Evolutionary conservation across 495 filamentous ascomycete genomes (phyloP).

Genomic region (Parathielavia hyrcaniae): DNA sequence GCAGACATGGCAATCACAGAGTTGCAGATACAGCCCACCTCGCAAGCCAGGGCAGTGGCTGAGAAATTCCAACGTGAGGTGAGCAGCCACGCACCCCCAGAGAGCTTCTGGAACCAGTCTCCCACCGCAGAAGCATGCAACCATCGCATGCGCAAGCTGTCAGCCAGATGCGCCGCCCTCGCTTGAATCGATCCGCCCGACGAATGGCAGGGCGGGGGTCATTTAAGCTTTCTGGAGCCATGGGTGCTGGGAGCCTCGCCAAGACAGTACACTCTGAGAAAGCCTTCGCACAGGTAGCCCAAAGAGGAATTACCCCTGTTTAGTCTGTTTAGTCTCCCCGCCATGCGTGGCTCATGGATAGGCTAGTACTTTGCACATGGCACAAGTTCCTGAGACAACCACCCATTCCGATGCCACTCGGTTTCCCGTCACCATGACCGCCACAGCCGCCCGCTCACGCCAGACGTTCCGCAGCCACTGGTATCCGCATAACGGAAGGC

Average conservation of each 20-base stretch:
- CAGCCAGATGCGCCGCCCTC: not conserved
- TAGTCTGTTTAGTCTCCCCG: not conserved
- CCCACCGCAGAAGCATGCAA: not conserved
- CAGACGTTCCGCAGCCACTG: constrained; percentile 1
- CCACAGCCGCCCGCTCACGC: not conserved
- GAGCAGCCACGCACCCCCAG: not conserved
- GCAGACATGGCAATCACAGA: too few species aligned
- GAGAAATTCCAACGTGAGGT: not conserved
- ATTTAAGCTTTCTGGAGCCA: constrained; percentile 23
- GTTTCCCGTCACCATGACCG: constrained; percentile 1
- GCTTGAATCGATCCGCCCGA: constrained; percentile 3
- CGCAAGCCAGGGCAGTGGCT: not conserved
- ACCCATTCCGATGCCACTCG: not conserved
- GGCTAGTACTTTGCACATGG: constrained; percentile 6
- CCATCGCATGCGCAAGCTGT: not conserved
- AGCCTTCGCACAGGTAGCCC: constrained; percentile 32
- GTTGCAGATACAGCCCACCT: not conserved
- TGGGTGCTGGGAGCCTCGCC: constrained; percentile 15
- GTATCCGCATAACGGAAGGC: constrained; percentile 18
- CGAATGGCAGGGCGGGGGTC: constrained; percentile 13
- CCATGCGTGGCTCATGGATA: constrained; percentile 8
- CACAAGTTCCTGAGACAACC: not conserved
- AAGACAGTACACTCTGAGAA: constrained; percentile 16
- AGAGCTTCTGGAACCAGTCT: constrained; percentile 2
- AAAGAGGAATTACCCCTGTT: constrained; percentile 28